phyloP scores from a whole-genome alignment of 192 early-diverging fungal species.

The Dispira parvispora region DNA sequence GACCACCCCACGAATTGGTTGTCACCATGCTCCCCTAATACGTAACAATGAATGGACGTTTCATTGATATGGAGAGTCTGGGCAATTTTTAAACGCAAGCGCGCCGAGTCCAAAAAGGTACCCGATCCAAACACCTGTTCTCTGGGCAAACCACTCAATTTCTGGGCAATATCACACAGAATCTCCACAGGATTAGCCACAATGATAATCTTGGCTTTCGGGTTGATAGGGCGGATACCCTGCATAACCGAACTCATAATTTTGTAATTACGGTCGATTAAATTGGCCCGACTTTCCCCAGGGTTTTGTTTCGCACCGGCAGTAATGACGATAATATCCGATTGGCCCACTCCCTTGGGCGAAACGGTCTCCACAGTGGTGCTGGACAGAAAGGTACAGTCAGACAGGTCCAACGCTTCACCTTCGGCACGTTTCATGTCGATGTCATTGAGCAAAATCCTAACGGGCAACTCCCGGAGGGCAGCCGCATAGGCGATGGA shows the following conservation, averaged over 20 bases:
- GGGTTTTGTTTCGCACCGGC: constrained; percentile 73
- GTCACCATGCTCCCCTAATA: constrained; percentile 78
- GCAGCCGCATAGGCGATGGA: constrained; percentile 53
- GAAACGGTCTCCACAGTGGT: constrained; percentile 40
- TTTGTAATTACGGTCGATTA: constrained; percentile 65
- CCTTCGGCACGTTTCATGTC: constrained; percentile 44
- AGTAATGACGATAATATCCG: constrained; percentile 67
- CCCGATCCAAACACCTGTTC: constrained; percentile 72
- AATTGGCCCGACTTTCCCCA: constrained; percentile 47
- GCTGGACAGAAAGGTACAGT: constrained; percentile 53
- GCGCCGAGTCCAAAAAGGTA: constrained; percentile 64
- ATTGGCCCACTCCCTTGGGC: constrained; percentile 57
- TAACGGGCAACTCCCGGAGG: constrained; percentile 46
- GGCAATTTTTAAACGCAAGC: constrained; percentile 43
- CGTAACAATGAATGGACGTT: constrained; percentile 59
- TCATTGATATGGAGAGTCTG: constrained; percentile 39
- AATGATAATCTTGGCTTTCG: constrained; percentile 49
- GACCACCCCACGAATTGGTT: constrained; percentile 75
- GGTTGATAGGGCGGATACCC: constrained; percentile 56
- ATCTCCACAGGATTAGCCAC: constrained; percentile 78
- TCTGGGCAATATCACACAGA: constrained; percentile 69
- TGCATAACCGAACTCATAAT: constrained; percentile 57
- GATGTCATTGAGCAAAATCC: constrained; percentile 58
- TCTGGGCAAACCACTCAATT: constrained; percentile 55
- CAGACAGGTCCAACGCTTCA: constrained; percentile 69